Evolutionary conservation across 1,284 basidiomycete genomes (phyloP).

Genomic region (Porodaedalea pini): DNA sequence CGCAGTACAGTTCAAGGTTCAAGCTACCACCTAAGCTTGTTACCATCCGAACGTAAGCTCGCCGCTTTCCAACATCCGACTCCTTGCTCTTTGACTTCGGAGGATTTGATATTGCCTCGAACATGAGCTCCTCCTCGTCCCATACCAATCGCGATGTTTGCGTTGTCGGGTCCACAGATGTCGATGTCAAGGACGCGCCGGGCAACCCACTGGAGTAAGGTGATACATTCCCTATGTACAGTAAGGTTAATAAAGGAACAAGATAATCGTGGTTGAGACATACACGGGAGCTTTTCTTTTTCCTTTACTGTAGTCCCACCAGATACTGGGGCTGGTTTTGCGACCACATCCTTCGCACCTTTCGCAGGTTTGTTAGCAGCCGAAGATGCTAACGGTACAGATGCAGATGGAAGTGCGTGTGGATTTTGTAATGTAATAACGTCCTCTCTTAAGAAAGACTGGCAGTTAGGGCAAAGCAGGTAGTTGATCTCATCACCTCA

Average conservation of each 20-base stretch:
- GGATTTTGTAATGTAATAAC: slow-evolving; percentile 91
- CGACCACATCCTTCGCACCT: slow-evolving; percentile 33
- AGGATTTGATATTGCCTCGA: slow-evolving; percentile 79
- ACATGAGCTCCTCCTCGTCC: slow-evolving; percentile 95
- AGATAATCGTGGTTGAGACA: slow-evolving; percentile 26
- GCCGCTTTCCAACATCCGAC: slow-evolving; percentile 85
- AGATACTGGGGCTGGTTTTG: slow-evolving; percentile 32
- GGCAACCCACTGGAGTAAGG: slow-evolving; percentile 88
- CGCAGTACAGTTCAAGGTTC: slow-evolving; percentile 90
- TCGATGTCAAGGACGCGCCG: slow-evolving; percentile 92
- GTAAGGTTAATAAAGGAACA: background rate
- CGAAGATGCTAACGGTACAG: slow-evolving; percentile 39
- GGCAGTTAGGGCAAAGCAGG: too few relatives aligned
- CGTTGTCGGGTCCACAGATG: slow-evolving; percentile 80
- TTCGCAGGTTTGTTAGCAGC: slow-evolving; percentile 29
- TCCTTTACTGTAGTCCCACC: slow-evolving; percentile 40
- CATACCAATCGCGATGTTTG: slow-evolving; percentile 79
- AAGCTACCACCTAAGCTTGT: slow-evolving; percentile 86
- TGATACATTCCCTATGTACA: slow-evolving; percentile 76
- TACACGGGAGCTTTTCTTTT: slow-evolving; percentile 65
- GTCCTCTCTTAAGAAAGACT: slow-evolving; percentile 57
- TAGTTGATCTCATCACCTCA: background rate
- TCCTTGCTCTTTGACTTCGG: slow-evolving; percentile 82
- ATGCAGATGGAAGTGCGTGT: slow-evolving; percentile 63
- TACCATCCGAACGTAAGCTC: slow-evolving; percentile 86